phyloP scores from a whole-genome alignment of 2,329 filamentous ascomycete species.

The Penicillium oxalicum region DNA sequence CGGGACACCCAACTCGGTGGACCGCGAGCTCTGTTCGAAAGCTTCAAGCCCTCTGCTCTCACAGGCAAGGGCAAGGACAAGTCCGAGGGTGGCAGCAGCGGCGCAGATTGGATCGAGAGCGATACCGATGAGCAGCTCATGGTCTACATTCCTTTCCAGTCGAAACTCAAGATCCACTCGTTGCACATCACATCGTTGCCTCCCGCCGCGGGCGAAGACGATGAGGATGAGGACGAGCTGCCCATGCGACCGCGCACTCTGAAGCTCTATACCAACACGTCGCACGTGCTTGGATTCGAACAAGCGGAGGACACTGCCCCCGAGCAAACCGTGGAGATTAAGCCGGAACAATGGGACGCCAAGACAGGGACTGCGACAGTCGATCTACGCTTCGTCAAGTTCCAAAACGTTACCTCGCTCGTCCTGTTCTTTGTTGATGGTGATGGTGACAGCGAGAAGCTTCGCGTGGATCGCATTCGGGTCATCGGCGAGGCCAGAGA shows the following conservation, averaged over 20 bases:
- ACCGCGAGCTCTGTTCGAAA: conserved; percentile 69
- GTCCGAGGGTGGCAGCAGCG: conserved; percentile 36
- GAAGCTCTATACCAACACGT: conserved; percentile 79
- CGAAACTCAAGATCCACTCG: conserved; percentile 82
- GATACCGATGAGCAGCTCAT: conserved; percentile 96
- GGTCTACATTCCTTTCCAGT: conserved; percentile 84
- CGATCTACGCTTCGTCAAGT: conserved; percentile 85
- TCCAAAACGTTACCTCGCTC: conserved; percentile 84
- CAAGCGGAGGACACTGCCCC: conserved; percentile 82
- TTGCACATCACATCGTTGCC: conserved; percentile 65
- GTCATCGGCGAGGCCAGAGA: conserved; percentile 85
- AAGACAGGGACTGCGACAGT: conserved; percentile 66
- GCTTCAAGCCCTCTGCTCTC: conserved; percentile 59
- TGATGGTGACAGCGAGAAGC: conserved; percentile 75
- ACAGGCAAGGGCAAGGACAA: conserved; percentile 40
- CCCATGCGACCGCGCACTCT: conserved; percentile 77
- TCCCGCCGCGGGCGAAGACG: conserved; percentile 53
- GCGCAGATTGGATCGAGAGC: conserved; percentile 78
- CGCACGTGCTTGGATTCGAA: conserved; percentile 88
- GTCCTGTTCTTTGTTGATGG: conserved; percentile 86
- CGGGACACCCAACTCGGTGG: conserved; percentile 69
- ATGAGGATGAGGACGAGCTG: conserved; percentile 58
- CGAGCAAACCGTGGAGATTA: conserved; percentile 72
- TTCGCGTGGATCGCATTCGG: conserved; percentile 57
- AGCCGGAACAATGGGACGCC: conserved; percentile 70